Conservation (phyloP, 2,329 filamentous ascomycete species). For the Trichoderma sp. region DNA sequence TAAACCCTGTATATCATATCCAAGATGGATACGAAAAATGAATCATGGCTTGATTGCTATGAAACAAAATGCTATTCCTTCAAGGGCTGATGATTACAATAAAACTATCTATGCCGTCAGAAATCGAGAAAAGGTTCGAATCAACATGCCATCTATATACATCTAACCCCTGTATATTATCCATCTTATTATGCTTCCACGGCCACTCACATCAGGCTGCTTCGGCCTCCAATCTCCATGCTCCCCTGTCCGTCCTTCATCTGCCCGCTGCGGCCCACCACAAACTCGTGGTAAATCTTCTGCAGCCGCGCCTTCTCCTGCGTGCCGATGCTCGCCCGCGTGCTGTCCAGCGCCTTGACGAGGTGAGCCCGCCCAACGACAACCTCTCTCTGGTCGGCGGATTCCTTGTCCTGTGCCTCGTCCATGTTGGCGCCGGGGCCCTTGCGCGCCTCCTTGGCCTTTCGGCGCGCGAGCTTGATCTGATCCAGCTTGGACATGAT, state of each 20-base stretch:
- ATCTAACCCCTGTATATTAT: background rate
- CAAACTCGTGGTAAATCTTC: conserved; percentile 89
- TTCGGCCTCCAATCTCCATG: conserved; percentile 88
- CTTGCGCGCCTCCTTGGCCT: conserved; percentile 40
- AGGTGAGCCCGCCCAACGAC: conserved; percentile 84
- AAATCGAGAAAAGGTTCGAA: background rate
- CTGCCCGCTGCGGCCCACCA: conserved; percentile 88
- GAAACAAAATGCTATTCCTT: background rate
- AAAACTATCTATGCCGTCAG: background rate
- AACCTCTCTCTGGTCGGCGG: conserved; percentile 62
- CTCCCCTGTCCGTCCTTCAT: conserved; percentile 92
- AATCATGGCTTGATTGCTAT: background rate
- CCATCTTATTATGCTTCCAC: too few species aligned
- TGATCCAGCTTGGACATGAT: conserved; percentile 81
- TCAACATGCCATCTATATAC: background rate
- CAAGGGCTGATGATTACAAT: conserved; percentile 12
- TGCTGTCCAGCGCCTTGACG: conserved; percentile 72
- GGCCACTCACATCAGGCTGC: conserved; percentile 86
- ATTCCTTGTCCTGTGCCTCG: conserved; percentile 35
- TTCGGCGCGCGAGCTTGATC: conserved; percentile 70
- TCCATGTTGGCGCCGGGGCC: conserved; percentile 33
- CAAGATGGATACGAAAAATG: too few species aligned
- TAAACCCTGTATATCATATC: too few species aligned
- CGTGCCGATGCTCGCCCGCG: conserved; percentile 77
- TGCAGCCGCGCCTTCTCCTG: conserved; percentile 74